Evolutionary conservation across 2,329 filamentous ascomycete genomes (phyloP).

Genomic region (Ceratocystis ficicola): DNA sequence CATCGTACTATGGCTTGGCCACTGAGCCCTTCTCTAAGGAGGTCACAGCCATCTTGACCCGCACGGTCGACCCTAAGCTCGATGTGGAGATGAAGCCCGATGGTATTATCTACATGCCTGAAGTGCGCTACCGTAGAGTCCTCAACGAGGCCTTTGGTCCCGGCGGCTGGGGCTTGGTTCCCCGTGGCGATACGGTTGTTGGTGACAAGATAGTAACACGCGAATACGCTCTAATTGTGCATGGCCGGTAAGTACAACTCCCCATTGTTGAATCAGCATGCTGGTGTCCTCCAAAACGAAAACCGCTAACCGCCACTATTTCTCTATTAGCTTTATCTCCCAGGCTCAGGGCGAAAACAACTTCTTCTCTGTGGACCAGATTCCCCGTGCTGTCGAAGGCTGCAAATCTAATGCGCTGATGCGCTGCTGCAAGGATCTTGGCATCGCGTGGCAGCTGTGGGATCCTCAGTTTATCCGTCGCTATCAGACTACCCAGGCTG

Average conservation of each 20-base stretch:
- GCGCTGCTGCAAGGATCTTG: constrained; percentile 96
- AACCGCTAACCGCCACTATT: not conserved
- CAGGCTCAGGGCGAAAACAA: constrained; percentile 89
- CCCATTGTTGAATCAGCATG: constrained; percentile 9
- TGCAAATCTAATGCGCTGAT: constrained; percentile 97
- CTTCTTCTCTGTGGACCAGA: constrained; percentile 80
- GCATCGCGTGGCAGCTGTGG: constrained; percentile 91
- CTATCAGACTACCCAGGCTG: constrained; percentile 62
- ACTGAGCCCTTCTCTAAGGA: constrained; percentile 57
- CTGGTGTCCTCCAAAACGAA: not conserved
- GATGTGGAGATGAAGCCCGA: constrained; percentile 97
- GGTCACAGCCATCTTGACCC: constrained; percentile 54
- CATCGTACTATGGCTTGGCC: constrained; percentile 70
- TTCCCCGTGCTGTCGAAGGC: constrained; percentile 88
- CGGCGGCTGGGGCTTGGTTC: constrained; percentile 88
- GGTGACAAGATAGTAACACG: constrained; percentile 71
- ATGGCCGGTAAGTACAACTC: constrained; percentile 58
- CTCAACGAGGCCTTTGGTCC: constrained; percentile 86
- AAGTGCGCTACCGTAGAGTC: constrained; percentile 93
- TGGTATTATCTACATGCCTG: constrained; percentile 87
- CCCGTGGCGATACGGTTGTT: constrained; percentile 71
- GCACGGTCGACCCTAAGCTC: constrained; percentile 47
- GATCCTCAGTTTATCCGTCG: constrained; percentile 80
- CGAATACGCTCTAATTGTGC: constrained; percentile 82
- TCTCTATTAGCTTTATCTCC: constrained; percentile 58